phyloP scores from a whole-genome alignment of 2,329 filamentous ascomycete genomes.

The Diplodia mutila region DNA sequence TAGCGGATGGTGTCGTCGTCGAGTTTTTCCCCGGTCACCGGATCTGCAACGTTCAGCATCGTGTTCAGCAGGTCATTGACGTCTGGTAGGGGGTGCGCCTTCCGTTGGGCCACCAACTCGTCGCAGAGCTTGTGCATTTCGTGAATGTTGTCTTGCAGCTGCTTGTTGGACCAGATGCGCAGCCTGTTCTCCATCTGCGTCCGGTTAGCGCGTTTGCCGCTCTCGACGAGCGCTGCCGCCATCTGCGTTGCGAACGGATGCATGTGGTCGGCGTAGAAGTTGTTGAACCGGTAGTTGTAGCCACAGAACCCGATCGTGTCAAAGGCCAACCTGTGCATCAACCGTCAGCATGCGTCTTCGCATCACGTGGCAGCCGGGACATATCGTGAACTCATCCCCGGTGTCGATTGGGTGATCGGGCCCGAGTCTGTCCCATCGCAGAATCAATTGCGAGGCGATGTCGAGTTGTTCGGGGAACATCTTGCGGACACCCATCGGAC shows the following conservation, averaged over 20 bases:
- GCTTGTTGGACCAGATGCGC: constrained; percentile 51
- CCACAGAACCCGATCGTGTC: constrained; percentile 73
- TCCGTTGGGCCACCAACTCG: constrained; percentile 64
- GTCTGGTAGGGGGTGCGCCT: constrained; percentile 54
- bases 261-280: constrained; percentile 68
- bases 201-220: constrained; percentile 55
- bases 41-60: constrained; percentile 70
- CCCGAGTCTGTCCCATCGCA: constrained; percentile 52
- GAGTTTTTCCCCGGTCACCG: constrained; percentile 38
- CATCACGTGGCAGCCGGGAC: neutral
- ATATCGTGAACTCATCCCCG: constrained; percentile 67
- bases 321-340: constrained; percentile 61
- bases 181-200: constrained; percentile 38
- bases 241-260: constrained; percentile 74
- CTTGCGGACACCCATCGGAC: constrained; percentile 47
- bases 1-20: constrained; percentile 21
- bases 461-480: constrained; percentile 37
- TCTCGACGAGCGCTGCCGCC: constrained; percentile 64
- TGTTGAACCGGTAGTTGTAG: constrained; percentile 77
- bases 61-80: constrained; percentile 70
- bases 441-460: constrained; percentile 39
- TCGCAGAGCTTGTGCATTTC: constrained; percentile 31
- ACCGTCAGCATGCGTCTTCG: neutral
- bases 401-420: constrained; percentile 60
- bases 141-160: constrained; percentile 58